Evolutionary conservation across 306 rosid genomes (phyloP), one percentile per base, ranked within the genome.

Genomic region (Delonix regia): DNA sequence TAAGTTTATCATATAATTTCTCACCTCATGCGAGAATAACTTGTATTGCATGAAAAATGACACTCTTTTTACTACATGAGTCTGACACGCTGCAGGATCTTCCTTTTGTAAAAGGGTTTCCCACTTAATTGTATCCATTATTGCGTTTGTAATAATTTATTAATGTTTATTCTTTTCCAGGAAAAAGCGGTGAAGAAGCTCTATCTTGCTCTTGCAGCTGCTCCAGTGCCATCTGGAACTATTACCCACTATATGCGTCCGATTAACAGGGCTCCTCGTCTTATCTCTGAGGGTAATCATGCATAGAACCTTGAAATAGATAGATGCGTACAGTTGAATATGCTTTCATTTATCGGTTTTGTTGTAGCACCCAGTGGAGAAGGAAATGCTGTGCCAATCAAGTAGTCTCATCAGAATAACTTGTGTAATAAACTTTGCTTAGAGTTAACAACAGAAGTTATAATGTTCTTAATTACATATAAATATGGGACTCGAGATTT

Each of bases 201-300:
- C 81, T 95, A 95, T 87, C 91, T 88, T 71, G 96, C 98, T 85
- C 99, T 95, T 81, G 91, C 91, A 64, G 90, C 94, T 75, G 90
- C 93, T 85, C 93, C 98, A 55, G 55, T 91, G 73, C 93, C 94
- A 57, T 45, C 52, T 45, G 97, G 99, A 80, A 83, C 81, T 79
- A 82, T 92, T 81, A 86, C 87, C 70, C 99, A 92, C 87, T 95
- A 92, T 77, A 89, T 92, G 99, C 90, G 94, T 49, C 99, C 99
- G 22, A 49, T 83, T 78, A 91, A 87, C 75, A 76, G 86, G 84
- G 97, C 99, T 71, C 99, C 99, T 75, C 82, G 94, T 80, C 90
- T 92, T 68, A 76, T 89, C 81, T 91, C 99, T 70, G 87, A 89
- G 87, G 99, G 97, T 87, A 73, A 64, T 69, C 55, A 36, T 51